Evolutionary conservation across 495 filamentous ascomycete genomes (phyloP).

Genomic region (Chaetomium tenue): DNA sequence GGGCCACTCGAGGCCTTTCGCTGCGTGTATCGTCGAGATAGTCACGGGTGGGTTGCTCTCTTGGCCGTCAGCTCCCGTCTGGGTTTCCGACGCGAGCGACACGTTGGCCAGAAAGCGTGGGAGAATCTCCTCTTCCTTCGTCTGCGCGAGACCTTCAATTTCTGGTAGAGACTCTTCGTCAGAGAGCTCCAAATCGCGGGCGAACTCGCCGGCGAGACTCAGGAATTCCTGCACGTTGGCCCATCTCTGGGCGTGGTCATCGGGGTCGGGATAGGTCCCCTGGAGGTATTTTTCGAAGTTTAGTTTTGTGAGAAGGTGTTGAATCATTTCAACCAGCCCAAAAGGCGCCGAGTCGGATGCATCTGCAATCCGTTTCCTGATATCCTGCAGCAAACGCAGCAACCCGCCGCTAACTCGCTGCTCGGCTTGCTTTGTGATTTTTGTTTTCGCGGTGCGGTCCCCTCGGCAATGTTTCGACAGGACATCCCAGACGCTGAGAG

Average conservation of each 20-base stretch:
- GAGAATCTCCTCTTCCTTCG: slow-evolving; percentile 65
- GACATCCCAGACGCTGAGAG: slow-evolving; percentile 71
- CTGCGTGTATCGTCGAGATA: slow-evolving; percentile 94
- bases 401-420: slow-evolving; percentile 49
- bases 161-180: slow-evolving; percentile 71
- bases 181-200: slow-evolving; percentile 41
- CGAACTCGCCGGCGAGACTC: slow-evolving; percentile 70
- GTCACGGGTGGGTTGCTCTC: slow-evolving; percentile 67
- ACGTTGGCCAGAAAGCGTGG: slow-evolving; percentile 87
- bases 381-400: slow-evolving; percentile 54
- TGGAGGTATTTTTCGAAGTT: slow-evolving; percentile 71
- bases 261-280: slow-evolving; percentile 62
- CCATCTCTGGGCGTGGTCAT: slow-evolving; percentile 83
- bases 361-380: slow-evolving; percentile 61
- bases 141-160: slow-evolving; percentile 73
- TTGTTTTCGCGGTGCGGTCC: slow-evolving; percentile 61
- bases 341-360: slow-evolving; percentile 36
- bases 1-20: slow-evolving; percentile 97
- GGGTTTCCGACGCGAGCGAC: slow-evolving; percentile 74
- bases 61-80: slow-evolving; percentile 58
- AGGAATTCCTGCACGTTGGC: slow-evolving; percentile 89
- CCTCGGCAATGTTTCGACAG: slow-evolving; percentile 71
- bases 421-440: slow-evolving; percentile 64
- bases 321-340: slow-evolving; percentile 67
- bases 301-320: slow-evolving; percentile 70